Evolutionary conservation across 2,329 filamentous ascomycete genomes (phyloP).

Genomic region (Metarhizium sp.): DNA sequence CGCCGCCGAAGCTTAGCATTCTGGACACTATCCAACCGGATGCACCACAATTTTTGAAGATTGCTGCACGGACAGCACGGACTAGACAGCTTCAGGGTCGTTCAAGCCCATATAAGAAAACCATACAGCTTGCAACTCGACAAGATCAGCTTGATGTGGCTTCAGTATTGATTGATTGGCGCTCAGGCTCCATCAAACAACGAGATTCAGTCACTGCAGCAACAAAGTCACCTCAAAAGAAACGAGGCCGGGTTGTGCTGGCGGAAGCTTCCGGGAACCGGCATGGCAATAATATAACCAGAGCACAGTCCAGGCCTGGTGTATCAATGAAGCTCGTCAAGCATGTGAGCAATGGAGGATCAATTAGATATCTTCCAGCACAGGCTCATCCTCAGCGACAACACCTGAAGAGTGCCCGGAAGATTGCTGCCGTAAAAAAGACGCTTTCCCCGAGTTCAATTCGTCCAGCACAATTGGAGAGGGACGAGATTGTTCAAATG

Average conservation of each 20-base stretch:
- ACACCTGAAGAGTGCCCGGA: not conserved
- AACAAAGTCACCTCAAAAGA: slow-evolving; percentile 6
- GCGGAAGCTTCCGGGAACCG: slow-evolving; percentile 15
- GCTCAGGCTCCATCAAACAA: slow-evolving; percentile 39
- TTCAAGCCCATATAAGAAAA: slow-evolving; percentile 44
- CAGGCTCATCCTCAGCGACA: not conserved
- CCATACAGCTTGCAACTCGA: slow-evolving; percentile 52
- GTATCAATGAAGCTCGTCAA: slow-evolving; percentile 19
- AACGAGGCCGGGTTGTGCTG: slow-evolving; percentile 7
- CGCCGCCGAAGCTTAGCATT: slow-evolving; percentile 46
- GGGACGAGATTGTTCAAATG: slow-evolving; percentile 25
- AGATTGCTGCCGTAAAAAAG: not conserved
- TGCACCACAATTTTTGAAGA: slow-evolving; percentile 49
- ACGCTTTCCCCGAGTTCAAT: not conserved
- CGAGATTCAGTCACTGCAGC: slow-evolving; percentile 22
- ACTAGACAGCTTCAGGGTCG: slow-evolving; percentile 39
- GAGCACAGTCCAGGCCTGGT: not conserved
- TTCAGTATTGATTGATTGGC: slow-evolving; percentile 46
- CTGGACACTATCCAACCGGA: slow-evolving; percentile 46
- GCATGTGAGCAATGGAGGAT: slow-evolving; percentile 16
- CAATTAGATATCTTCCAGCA: slow-evolving; percentile 15
- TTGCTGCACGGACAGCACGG: slow-evolving; percentile 50
- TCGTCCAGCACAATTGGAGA: slow-evolving; percentile 49
- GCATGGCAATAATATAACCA: not conserved
- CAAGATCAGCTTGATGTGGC: slow-evolving; percentile 50